These are phyloP conservation scores for Grifola frondosa DNA, from an alignment of 1,284 basidiomycete genomes.

Conservation along the genomic window DNA sequence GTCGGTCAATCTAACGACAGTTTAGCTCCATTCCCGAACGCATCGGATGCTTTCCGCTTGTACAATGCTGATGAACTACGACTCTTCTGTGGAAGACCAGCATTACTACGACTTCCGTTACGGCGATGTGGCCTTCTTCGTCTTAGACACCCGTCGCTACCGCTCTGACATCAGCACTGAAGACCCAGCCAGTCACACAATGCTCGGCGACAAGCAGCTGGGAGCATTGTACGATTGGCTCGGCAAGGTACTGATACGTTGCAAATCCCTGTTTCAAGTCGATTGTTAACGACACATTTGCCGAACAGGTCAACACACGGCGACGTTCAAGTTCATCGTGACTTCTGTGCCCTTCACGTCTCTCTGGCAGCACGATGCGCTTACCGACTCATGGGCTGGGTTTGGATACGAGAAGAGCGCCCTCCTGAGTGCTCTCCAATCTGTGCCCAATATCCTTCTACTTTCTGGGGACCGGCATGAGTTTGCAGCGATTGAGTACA, in stretches of 20 bases:
- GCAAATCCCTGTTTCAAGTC: background rate
- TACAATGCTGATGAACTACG: conserved; percentile 74
- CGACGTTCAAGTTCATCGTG: conserved; percentile 81
- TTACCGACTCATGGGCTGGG: conserved; percentile 71
- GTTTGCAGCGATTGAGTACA: conserved; percentile 72
- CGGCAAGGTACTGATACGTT: conserved; percentile 42
- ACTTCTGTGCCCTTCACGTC: conserved; percentile 78
- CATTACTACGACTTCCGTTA: conserved; percentile 69
- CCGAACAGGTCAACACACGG: conserved; percentile 63
- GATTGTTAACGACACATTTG: too few species aligned
- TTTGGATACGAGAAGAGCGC: conserved; percentile 63
- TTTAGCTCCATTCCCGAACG: conserved; percentile 55
- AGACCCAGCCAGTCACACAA: conserved; percentile 50
- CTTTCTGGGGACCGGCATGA: conserved; percentile 78
- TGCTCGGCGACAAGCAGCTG: conserved; percentile 74
- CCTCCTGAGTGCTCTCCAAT: conserved; percentile 57
- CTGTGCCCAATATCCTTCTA: conserved; percentile 73
- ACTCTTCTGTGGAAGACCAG: conserved; percentile 43
- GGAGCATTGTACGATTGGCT: conserved; percentile 68
- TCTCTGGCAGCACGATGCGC: conserved; percentile 72
- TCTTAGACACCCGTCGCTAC: conserved; percentile 74
- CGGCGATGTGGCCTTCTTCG: conserved; percentile 77
- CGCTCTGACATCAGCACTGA: conserved; percentile 48
- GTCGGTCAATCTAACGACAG: conserved; percentile 55
- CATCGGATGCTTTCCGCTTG: conserved; percentile 60